Conservation (phyloP, 2,329 filamentous ascomycete species). For the Amylocarpus encephaloides region DNA sequence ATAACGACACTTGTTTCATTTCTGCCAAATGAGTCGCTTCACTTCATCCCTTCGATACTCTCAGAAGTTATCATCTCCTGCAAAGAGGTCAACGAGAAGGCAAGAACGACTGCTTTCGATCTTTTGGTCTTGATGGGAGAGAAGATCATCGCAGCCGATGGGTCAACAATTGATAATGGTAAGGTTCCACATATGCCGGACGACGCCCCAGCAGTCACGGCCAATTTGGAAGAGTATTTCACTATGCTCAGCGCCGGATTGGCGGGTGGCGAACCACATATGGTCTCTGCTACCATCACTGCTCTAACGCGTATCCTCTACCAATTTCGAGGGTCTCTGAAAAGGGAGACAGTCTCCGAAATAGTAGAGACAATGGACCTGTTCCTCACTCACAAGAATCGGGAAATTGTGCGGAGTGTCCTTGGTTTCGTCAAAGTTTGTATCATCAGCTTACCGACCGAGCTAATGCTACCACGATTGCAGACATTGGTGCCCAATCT, state of each 20-base stretch:
- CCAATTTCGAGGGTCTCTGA: conserved; percentile 72
- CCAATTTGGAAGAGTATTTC: conserved; percentile 90
- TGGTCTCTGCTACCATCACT: conserved; percentile 96
- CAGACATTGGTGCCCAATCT: conserved; percentile 77
- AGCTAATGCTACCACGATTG: conserved; percentile 73
- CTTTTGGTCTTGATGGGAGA: conserved; percentile 83
- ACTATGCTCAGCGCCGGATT: conserved; percentile 97
- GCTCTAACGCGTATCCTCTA: conserved; percentile 90
- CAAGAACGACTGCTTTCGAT: conserved; percentile 82
- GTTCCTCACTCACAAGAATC: conserved; percentile 92
- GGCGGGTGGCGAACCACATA: conserved; percentile 86
- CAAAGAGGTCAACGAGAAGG: conserved; percentile 96
- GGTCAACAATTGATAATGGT: conserved; percentile 73
- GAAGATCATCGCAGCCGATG: conserved; percentile 60
- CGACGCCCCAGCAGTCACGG: conserved; percentile 69
- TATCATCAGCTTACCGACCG: conserved; percentile 74
- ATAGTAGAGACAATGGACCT: conserved; percentile 92
- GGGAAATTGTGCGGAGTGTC: conserved; percentile 91
- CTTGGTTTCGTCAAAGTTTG: conserved; percentile 96
- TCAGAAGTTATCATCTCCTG: conserved; percentile 94
- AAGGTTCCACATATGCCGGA: conserved; percentile 82
- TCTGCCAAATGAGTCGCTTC: conserved; percentile 69
- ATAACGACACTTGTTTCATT: conserved; percentile 74
- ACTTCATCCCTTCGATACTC: conserved; percentile 87
- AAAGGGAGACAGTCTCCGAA: conserved; percentile 65